Evolutionary conservation across 2,329 filamentous ascomycete genomes (phyloP), one percentile per base, ranked within the genome.

Genomic region (Lachnellula willkommii): DNA sequence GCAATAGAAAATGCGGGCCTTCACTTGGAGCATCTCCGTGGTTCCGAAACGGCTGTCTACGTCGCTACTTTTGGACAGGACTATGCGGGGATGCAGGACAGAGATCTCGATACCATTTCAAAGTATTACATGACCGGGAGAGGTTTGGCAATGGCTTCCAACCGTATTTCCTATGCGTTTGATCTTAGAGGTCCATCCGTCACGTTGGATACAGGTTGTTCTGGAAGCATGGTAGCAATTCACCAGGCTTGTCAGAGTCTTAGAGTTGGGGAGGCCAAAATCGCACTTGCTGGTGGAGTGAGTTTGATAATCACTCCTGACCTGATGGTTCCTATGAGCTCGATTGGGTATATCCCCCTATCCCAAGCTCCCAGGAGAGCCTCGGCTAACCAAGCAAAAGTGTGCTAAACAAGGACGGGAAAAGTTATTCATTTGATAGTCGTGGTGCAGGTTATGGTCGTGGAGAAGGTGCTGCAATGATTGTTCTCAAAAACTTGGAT

Each of bases 181-280:
- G 63, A 70, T 39, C 50, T 73, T 3, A 65, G 57, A 3, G 71
- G 70, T 0, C 70, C 69, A 68, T 79, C 46, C 71, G 65, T 0
- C n/a, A 58, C 32, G 15, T 67, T 40, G 14, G 79, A 83, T 50
- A 83, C 81, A 0, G 81, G 78, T 26, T 84, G 81, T 65, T 81
- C 79, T 39, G 77, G 76, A 4, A 79, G 77, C 47, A 70, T 83
- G 17, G 75, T 81, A 4, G 75, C 77, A 0, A 70, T 83, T 3
- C 77, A 83, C 61, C 68, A 79, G 43, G 80, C 77, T 2, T 75
- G 75, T n/a, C 75, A 79, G 52, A 76, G 73, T 28, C 67, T 83
- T 1, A 69, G 73, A 5, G 70, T 62, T 12, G 72, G 74, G 1
- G 49, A 52, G 5, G 20, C 51, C 17, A 50, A 43, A 2, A 59